Conservation (phyloP, 768 basidiomycete species). For the Tricholoma flavovirens region DNA sequence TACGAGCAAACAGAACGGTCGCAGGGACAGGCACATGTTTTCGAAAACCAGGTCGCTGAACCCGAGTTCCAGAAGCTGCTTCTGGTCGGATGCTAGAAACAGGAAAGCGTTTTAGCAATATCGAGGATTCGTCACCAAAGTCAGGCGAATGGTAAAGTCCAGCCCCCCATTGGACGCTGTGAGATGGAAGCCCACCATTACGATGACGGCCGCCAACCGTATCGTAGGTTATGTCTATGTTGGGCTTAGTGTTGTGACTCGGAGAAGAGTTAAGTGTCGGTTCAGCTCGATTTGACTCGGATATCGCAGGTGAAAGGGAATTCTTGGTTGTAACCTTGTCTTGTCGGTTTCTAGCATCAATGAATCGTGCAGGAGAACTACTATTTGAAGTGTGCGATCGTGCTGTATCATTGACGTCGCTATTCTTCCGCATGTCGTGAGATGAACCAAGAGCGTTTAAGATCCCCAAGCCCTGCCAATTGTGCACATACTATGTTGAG, state of each 20-base stretch:
- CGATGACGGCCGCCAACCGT: background rate
- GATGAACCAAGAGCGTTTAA: background rate
- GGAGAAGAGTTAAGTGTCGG: background rate
- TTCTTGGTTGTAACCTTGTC: background rate
- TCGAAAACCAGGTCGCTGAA: background rate
- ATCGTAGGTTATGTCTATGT: constrained; percentile 9
- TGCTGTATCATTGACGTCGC: background rate
- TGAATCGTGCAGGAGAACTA: background rate
- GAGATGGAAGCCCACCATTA: constrained; percentile 1
- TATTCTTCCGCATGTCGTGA: background rate
- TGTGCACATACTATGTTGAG: background rate
- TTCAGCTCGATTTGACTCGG: background rate
- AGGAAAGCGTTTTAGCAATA: constrained; percentile 3
- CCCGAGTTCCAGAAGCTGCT: background rate
- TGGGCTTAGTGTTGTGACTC: background rate
- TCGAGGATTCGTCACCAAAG: constrained; percentile 12
- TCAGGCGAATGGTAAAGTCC: background rate
- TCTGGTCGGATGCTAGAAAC: background rate
- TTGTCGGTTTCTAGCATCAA: background rate
- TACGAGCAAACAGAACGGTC: constrained; percentile 50
- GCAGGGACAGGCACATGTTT: constrained; percentile 42
- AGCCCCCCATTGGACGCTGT: background rate
- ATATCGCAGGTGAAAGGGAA: background rate
- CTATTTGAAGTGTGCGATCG: background rate
- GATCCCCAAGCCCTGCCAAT: background rate